Evolutionary conservation across 2,329 filamentous ascomycete species (phyloP).

Genomic region (Neopestalotiopsis rosae): DNA sequence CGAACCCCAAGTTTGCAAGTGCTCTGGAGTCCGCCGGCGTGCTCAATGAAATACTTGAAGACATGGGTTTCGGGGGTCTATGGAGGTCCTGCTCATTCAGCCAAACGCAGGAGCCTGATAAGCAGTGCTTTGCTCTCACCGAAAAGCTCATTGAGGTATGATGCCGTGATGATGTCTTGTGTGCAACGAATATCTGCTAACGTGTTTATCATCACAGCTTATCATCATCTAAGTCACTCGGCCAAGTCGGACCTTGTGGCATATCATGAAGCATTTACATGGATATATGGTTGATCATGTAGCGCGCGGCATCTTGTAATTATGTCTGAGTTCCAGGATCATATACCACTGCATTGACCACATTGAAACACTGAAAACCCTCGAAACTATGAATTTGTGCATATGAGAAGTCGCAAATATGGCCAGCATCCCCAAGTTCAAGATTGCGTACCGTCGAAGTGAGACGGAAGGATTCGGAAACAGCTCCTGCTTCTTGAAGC

Average conservation of each 20-base stretch:
- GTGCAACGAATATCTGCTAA: neutral
- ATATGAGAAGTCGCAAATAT: neutral
- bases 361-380: neutral
- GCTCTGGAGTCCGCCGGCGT: slow-evolving; percentile 52
- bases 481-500: neutral
- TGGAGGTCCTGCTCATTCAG: slow-evolving; percentile 63
- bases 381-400: neutral
- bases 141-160: slow-evolving; percentile 67
- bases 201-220: slow-evolving; percentile 13
- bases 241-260: neutral
- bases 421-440: neutral
- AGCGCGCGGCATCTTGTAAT: slow-evolving; percentile 8
- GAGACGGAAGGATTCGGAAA: neutral
- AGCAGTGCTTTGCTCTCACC: slow-evolving; percentile 58
- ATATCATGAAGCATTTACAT: neutral
- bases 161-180: slow-evolving; percentile 18
- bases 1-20: slow-evolving; percentile 55
- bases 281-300: neutral
- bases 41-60: slow-evolving; percentile 59
- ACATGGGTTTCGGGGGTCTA: slow-evolving; percentile 67
- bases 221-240: slow-evolving; percentile 21
- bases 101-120: slow-evolving; percentile 54
- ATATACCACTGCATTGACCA: slow-evolving; percentile 9
- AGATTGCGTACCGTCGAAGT: neutral
- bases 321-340: neutral